Evolutionary conservation across 202 grass and related monocot genomes (phyloP).

Genomic region (Hordeum pubiflorum): DNA sequence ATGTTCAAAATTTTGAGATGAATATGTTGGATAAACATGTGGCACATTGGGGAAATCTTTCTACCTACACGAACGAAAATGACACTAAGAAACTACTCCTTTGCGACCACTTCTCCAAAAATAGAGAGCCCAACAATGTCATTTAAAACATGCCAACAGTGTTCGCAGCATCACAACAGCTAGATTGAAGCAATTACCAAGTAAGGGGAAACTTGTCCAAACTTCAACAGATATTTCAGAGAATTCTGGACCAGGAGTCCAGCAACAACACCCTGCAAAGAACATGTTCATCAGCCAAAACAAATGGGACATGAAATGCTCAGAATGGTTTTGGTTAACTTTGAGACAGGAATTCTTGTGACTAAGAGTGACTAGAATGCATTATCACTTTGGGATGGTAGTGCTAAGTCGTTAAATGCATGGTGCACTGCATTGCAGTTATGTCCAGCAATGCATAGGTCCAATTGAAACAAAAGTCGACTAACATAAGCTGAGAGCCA

Average conservation of each 20-base stretch:
- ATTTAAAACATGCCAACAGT: background rate
- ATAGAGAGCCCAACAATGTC: background rate
- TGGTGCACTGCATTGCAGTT: background rate
- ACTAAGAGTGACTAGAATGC: background rate
- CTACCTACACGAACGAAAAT: background rate
- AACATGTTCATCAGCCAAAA: conserved; percentile 21
- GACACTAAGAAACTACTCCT: background rate
- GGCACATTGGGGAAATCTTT: background rate
- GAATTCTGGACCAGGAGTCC: conserved; percentile 90
- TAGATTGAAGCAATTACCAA: conserved; percentile 54
- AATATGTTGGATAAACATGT: background rate
- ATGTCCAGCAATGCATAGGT: background rate
- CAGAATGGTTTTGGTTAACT: background rate
- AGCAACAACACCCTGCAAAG: conserved; percentile 82
- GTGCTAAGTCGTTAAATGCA: background rate
- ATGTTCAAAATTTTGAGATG: background rate
- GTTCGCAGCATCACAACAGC: background rate
- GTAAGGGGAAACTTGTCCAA: conserved; percentile 92
- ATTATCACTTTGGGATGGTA: background rate
- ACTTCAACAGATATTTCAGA: conserved; percentile 91
- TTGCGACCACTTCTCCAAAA: background rate
- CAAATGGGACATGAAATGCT: background rate
- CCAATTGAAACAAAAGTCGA: background rate
- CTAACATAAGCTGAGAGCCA: background rate
- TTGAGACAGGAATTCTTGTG: conserved; percentile 17